Percentiles rank a stretch among this genome's conserved stretches.
phyloP scores from a whole-genome alignment of 176 grass and related monocot genomes.

The maize (Zea mays) region DNA sequence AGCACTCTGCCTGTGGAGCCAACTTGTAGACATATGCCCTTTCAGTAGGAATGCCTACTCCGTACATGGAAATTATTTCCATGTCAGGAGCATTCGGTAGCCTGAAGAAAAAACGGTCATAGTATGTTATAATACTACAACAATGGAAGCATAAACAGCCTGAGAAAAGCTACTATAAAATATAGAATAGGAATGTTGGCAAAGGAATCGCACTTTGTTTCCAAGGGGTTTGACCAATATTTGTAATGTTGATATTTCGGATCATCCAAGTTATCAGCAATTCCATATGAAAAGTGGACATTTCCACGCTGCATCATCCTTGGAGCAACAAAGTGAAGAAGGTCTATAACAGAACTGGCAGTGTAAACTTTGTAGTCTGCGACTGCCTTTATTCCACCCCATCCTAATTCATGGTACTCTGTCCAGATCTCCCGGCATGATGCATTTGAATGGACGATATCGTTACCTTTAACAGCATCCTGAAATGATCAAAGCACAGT shows the following conservation, averaged over 20 bases:
- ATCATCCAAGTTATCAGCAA: slow-evolving; percentile 94
- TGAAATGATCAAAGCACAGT: slow-evolving; percentile 38
- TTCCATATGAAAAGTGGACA: slow-evolving; percentile 88
- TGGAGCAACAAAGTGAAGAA: slow-evolving; percentile 94
- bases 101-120: slow-evolving; percentile 50
- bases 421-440: slow-evolving; percentile 97
- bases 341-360: slow-evolving; percentile 68
- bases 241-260: slow-evolving; percentile 82
- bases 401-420: slow-evolving; percentile 91
- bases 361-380: slow-evolving; percentile 85
- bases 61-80: slow-evolving; percentile 98
- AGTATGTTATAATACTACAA: background rate
- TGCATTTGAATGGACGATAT: slow-evolving; percentile 64
- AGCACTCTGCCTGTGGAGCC: slow-evolving; percentile 66
- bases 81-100: slow-evolving; percentile 87
- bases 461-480: slow-evolving; percentile 85
- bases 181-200: background rate
- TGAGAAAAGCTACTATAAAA: background rate
- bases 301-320: slow-evolving; percentile 98
- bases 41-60: slow-evolving; percentile 96
- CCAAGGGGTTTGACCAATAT: slow-evolving; percentile 99
- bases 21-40: slow-evolving; percentile 97
- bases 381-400: slow-evolving; percentile 92
- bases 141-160: background rate
- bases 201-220: slow-evolving; percentile 75